Conservation (phyloP, 2,329 filamentous ascomycete genomes). For the Cladosporium velox region DNA sequence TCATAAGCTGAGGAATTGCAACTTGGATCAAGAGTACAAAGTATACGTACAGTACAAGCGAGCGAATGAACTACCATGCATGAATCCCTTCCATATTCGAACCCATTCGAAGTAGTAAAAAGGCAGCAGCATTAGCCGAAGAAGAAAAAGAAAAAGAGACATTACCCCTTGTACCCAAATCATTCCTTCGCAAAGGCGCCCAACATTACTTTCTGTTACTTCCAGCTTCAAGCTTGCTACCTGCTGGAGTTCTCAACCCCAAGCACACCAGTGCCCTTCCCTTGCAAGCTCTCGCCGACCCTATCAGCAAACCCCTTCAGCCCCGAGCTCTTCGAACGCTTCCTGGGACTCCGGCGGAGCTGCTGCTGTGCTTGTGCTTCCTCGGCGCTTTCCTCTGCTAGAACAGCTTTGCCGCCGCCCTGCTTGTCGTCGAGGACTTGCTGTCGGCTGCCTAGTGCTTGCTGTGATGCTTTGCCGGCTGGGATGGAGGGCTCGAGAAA, state of each 20-base stretch:
- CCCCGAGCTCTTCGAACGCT: constrained; percentile 35
- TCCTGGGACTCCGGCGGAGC: constrained; percentile 44
- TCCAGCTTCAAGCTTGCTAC: background rate
- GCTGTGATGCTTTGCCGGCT: constrained; percentile 41
- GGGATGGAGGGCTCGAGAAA: constrained; percentile 33
- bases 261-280: constrained; percentile 48
- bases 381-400: constrained; percentile 45
- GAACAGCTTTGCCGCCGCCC: constrained; percentile 40
- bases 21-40: background rate
- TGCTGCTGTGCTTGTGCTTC: constrained; percentile 37
- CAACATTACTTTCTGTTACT: background rate
- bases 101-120: background rate
- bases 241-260: constrained; percentile 42
- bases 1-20: background rate
- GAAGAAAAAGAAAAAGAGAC: background rate
- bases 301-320: constrained; percentile 49
- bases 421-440: constrained; percentile 43
- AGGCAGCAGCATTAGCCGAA: background rate
- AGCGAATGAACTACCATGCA: background rate
- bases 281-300: constrained; percentile 50
- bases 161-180: constrained; percentile 5
- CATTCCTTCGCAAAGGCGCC: constrained; percentile 5
- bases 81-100: background rate
- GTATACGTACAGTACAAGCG: constrained; percentile 6
- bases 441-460: constrained; percentile 44